Evolutionary conservation across 441 rosid genomes (phyloP), one percentile per base, ranked within the genome.

Genomic region (Cnidoscolus chayamansa): DNA sequence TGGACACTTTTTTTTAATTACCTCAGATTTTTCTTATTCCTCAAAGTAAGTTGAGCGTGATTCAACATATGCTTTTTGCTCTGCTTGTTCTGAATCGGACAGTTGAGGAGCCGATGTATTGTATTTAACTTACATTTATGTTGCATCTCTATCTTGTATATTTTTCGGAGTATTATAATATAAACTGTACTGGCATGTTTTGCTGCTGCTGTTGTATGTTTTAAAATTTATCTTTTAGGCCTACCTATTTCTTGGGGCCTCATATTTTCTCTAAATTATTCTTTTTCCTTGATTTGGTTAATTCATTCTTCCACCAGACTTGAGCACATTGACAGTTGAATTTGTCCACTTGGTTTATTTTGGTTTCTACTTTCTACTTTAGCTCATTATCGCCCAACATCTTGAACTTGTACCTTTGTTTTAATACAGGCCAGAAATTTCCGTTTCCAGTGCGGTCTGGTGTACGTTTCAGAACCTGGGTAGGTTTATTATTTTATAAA

Each of bases 381-480:
- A 32, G 32, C 65, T 48, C 47, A 20, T 47, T 30, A 7, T 66
- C 20, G 43, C 45, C 45, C 12, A 32, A 30, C 62, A 68, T 57
- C 58, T 70, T 69, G 13, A 66, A 37, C 20, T 54, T 61, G 31
- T 45, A n/a, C 55, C 37, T 71, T 57, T 72, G 72, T 53, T 35
- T 73, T 78, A 63, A 70, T 74, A 83, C 98, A 96, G 99, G 99
- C 97, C 74, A 88, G 98, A 80, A 96, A 96, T 83, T 96, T 93
- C 67, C 82, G 96, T 37, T 93, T 93, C 82, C 93, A 90, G 19
- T 96, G 99, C 66, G 97, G 98, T 73, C 87, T 92, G 70, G 97
- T 90, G 66, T 96, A 93, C 56, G 98, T 96, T 77, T 86, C 99
- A 53, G 96, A 91, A 76, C 94, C 97, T 70, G 99, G 99, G 99